Conservation (phyloP, 805 yeast species). For the Lipomyces lipofer region DNA sequence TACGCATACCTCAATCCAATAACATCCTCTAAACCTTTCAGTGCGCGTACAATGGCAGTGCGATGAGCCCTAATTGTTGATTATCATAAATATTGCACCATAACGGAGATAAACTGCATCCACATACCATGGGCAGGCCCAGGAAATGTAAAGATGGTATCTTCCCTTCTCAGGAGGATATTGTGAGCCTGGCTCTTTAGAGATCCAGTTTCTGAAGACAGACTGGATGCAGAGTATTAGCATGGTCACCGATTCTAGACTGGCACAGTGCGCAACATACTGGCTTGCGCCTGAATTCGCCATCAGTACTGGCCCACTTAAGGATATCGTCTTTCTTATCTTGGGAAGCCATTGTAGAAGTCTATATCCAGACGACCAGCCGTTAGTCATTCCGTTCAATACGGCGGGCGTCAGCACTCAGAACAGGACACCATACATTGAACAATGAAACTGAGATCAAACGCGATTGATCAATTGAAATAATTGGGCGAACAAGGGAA, state of each 20-base stretch:
- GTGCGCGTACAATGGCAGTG: constrained; percentile 65
- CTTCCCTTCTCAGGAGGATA: constrained; percentile 77
- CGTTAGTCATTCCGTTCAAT: too few relatives aligned
- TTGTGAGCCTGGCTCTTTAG: constrained; percentile 62
- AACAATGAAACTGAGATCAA: too few relatives aligned
- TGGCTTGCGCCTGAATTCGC: constrained; percentile 32
- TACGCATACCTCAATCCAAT: constrained; percentile 40
- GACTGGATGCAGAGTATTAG: constrained; percentile 30
- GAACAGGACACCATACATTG: too few relatives aligned
- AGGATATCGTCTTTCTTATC: constrained; percentile 10
- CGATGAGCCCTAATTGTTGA: constrained; percentile 63
- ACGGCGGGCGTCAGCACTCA: too few relatives aligned
- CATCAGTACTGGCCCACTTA: constrained; percentile 31
- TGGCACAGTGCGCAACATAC: constrained; percentile 11
- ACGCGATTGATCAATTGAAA: too few relatives aligned
- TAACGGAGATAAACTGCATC: constrained; percentile 88
- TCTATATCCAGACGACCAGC: too few relatives aligned
- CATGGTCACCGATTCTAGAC: not conserved
- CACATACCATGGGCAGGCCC: constrained; percentile 96
- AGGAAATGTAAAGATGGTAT: constrained; percentile 85
- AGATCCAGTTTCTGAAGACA: constrained; percentile 62
- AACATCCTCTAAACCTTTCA: constrained; percentile 67
- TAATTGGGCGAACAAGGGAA: too few relatives aligned
- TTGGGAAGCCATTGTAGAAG: not conserved
- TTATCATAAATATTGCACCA: constrained; percentile 35